These are phyloP conservation scores for Candida pseudoviswanathii DNA, from an alignment of 1,139 yeast genomes.

Conservation along the genomic window DNA sequence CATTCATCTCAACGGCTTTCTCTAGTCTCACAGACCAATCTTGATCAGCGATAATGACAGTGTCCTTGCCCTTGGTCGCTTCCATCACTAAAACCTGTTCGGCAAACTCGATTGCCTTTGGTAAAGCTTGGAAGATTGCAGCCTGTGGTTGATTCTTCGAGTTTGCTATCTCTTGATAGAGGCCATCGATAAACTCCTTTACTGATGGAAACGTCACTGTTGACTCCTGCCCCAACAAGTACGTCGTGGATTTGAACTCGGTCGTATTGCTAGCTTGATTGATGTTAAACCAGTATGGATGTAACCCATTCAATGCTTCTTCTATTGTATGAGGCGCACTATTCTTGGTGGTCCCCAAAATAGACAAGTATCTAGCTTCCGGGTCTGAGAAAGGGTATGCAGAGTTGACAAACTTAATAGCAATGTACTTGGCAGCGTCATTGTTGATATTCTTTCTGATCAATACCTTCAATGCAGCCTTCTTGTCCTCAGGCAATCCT, in stretches of 20 bases:
- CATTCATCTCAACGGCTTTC: conserved; percentile 70
- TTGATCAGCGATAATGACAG: conserved; percentile 68
- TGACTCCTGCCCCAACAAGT: conserved; percentile 41
- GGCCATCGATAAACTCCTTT: conserved; percentile 28
- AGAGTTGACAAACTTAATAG: conserved; percentile 66
- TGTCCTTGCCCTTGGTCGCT: conserved; percentile 50
- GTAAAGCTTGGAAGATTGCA: conserved; percentile 32
- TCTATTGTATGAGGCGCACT: conserved; percentile 76
- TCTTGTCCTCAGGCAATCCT: conserved; percentile 39
- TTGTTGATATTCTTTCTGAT: conserved; percentile 34
- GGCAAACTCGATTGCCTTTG: conserved; percentile 49
- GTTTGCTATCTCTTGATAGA: conserved; percentile 28
- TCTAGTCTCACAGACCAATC: conserved; percentile 76
- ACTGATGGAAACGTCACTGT: conserved; percentile 49
- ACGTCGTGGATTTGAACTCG: conserved; percentile 46
- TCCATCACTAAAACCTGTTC: conserved; percentile 66
- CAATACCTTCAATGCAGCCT: conserved; percentile 43
- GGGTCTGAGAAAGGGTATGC: conserved; percentile 71
- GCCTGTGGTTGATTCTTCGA: conserved; percentile 20
- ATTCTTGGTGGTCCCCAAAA: conserved; percentile 59
- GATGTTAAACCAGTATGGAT: conserved; percentile 69
- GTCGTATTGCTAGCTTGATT: conserved; percentile 44
- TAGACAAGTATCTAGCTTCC: conserved; percentile 66
- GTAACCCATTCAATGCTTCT: conserved; percentile 80
- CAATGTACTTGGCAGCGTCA: conserved; percentile 55